Conservation (phyloP, 495 filamentous ascomycete species). For the Hypoxylon rickii region DNA sequence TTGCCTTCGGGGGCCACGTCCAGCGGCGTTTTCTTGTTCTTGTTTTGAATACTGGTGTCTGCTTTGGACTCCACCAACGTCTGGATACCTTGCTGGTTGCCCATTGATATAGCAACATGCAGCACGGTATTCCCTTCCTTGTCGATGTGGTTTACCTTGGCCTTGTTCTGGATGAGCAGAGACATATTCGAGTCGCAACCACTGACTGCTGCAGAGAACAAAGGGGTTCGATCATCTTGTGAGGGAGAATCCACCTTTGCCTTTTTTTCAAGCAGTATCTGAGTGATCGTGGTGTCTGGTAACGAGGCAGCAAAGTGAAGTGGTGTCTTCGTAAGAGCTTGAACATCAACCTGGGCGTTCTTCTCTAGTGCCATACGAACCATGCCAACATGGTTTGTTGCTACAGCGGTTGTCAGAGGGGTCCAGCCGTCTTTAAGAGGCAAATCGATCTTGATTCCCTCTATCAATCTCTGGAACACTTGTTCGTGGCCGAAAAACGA, state of each 20-base stretch:
- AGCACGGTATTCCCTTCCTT: neutral
- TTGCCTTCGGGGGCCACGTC: neutral
- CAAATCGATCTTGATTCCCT: neutral
- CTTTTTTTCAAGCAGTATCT: neutral
- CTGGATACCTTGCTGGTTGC: neutral
- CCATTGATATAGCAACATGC: neutral
- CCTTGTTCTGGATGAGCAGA: neutral
- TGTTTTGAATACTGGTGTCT: neutral
- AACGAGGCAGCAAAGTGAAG: neutral
- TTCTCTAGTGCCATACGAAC: neutral
- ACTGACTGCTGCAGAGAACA: neutral
- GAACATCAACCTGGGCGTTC: neutral
- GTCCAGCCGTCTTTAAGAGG: neutral
- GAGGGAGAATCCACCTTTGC: neutral
- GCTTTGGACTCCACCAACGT: neutral
- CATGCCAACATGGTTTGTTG: neutral
- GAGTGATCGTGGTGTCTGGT: neutral
- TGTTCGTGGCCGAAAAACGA: neutral
- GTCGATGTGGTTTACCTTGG: neutral
- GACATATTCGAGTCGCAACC: neutral
- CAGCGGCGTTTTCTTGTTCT: neutral
- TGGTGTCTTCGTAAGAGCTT: neutral
- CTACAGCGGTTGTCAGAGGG: neutral
- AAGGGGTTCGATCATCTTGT: neutral
- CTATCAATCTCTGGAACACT: neutral